Evolutionary conservation across 257 asterid genomes (phyloP).

Genomic region (Solanum chilense): DNA sequence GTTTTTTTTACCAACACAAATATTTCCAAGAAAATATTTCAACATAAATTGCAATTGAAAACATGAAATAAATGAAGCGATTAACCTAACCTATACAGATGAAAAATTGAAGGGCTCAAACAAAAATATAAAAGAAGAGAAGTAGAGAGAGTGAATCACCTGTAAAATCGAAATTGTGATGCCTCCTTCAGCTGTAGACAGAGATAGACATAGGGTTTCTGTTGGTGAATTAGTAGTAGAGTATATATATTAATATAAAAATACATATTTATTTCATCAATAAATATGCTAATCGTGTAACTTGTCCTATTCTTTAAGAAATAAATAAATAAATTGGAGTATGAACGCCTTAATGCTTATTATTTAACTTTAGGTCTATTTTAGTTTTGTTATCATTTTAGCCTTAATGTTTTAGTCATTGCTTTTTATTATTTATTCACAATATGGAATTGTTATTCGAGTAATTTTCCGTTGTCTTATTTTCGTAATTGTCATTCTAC

Average conservation of each 20-base stretch:
- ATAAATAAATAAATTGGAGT: too few relatives aligned
- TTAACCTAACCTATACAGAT: neutral
- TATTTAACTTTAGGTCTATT: too few relatives aligned
- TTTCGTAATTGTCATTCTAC: too few relatives aligned
- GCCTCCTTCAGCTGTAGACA: neutral
- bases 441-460: too few relatives aligned
- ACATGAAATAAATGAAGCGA: neutral
- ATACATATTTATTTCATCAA: neutral
- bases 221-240: neutral
- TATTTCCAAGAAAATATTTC: neutral
- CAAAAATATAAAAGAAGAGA: neutral
- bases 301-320: neutral
- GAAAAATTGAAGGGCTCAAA: neutral
- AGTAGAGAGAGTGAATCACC: neutral
- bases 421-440: too few relatives aligned
- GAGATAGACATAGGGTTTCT: neutral
- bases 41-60: neutral
- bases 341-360: neutral
- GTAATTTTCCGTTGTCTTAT: too few relatives aligned
- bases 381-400: too few relatives aligned
- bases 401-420: too few relatives aligned
- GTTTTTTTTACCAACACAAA: neutral
- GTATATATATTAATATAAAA: too few relatives aligned
- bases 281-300: too few relatives aligned
- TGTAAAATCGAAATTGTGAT: neutral